Percentiles rank a stretch among this genome's conserved stretches.
Evolutionary conservation across 371 early-diverging fungal species (phyloP).

Genomic region (Actinomucor elegans): DNA sequence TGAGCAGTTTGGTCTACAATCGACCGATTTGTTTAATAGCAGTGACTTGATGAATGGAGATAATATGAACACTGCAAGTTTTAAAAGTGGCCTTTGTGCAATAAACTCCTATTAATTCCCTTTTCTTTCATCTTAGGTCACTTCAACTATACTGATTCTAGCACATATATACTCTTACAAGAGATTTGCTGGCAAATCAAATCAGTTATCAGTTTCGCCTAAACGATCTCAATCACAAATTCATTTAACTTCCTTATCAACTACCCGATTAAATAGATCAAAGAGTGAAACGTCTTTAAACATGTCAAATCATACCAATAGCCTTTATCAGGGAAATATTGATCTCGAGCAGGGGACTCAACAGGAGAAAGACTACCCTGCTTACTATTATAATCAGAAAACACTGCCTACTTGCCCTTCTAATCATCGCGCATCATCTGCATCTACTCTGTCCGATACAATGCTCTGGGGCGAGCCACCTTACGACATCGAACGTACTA

Average conservation of each 20-base stretch:
- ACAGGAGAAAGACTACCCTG: neutral
- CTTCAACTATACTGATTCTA: constrained; percentile 12
- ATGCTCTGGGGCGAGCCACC: neutral
- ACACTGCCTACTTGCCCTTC: neutral
- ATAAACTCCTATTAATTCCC: neutral
- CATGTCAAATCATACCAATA: too few species aligned
- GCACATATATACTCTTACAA: constrained; percentile 14
- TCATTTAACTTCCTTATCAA: neutral
- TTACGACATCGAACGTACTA: constrained; percentile 15
- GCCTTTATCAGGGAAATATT: too few species aligned
- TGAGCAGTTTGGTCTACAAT: constrained; percentile 26
- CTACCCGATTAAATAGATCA: neutral
- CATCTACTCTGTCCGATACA: neutral
- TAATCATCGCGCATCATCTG: neutral
- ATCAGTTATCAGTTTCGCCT: neutral
- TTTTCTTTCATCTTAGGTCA: constrained; percentile 3
- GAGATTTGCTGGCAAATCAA: constrained; percentile 5
- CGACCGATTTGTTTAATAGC: constrained; percentile 25
- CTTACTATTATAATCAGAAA: neutral
- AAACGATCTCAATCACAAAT: constrained; percentile 9
- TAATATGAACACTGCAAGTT: constrained; percentile 31
- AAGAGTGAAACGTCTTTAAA: constrained; percentile 4
- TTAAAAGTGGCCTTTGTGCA: neutral
- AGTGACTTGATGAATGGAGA: constrained; percentile 31
- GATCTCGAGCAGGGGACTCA: neutral